Conservation (phyloP, 2,329 filamentous ascomycete genomes). For the Mollisia scopiformis region DNA sequence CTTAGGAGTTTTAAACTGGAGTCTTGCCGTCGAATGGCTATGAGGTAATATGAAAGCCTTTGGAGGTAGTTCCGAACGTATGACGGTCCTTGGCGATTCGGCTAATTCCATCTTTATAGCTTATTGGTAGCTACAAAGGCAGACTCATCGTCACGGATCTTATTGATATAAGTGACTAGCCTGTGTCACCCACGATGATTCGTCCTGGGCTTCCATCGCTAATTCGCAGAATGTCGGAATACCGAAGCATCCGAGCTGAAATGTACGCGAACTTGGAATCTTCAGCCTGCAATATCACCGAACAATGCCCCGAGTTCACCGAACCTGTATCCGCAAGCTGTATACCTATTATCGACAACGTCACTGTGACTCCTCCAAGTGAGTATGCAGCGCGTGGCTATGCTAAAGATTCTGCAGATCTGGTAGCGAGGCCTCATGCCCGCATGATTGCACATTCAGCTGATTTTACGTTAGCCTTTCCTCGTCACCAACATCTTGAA, state of each 20-base stretch:
- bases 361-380: constrained; percentile 5
- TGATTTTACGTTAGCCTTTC: constrained; percentile 3
- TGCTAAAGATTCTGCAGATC: constrained; percentile 2
- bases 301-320: not conserved
- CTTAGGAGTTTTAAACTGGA: too few species aligned
- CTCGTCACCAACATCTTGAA: constrained; percentile 3
- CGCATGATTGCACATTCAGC: not conserved
- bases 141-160: too few species aligned
- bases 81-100: too few species aligned
- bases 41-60: too few species aligned
- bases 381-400: constrained; percentile 4
- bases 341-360: constrained; percentile 11
- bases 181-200: not conserved
- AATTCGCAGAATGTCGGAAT: not conserved
- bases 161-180: not conserved
- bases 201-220: not conserved
- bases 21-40: too few species aligned
- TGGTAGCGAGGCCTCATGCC: not conserved
- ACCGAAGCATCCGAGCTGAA: not conserved
- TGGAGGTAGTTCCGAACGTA: too few species aligned
- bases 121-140: too few species aligned
- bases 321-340: constrained; percentile 1
- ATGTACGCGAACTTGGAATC: constrained; percentile 2
- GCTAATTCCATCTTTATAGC: too few species aligned
- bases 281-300: constrained; percentile 3